phyloP scores from a whole-genome alignment of 345 rosid genomes.

The Eucalyptus pauciflora region DNA sequence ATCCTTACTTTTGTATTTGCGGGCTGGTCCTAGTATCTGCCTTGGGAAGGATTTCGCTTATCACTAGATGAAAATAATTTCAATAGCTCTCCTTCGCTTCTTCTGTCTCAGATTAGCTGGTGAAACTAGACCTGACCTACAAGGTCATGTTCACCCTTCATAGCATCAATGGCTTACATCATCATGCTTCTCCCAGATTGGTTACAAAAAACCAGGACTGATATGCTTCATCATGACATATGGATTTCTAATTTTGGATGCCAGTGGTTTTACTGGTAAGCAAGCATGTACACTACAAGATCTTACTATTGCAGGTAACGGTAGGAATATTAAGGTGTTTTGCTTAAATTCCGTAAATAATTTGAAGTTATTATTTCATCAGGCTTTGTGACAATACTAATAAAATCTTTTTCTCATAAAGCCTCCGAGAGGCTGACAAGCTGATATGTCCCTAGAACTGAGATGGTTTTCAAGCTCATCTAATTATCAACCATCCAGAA shows the following conservation, averaged over 20 bases:
- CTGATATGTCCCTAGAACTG: neutral
- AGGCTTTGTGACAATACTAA: neutral
- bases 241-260: neutral
- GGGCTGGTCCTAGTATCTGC: conserved; percentile 81
- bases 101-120: conserved; percentile 46
- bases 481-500: neutral
- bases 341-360: neutral
- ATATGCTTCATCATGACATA: neutral
- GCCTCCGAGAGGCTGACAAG: neutral
- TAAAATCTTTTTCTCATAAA: neutral
- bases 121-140: conserved; percentile 25
- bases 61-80: conserved; percentile 65
- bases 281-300: neutral
- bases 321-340: neutral
- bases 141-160: conserved; percentile 64
- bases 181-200: conserved; percentile 28
- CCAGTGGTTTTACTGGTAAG: neutral
- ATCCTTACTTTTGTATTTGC: neutral
- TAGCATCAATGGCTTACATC: conserved; percentile 36
- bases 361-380: neutral
- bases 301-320: neutral
- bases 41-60: conserved; percentile 67
- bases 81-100: conserved; percentile 44
- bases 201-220: neutral
- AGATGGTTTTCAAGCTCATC: neutral